These are phyloP conservation scores for Luzula sylvatica DNA, from an alignment of 176 grass and related monocot species.

Conservation along the genomic window DNA sequence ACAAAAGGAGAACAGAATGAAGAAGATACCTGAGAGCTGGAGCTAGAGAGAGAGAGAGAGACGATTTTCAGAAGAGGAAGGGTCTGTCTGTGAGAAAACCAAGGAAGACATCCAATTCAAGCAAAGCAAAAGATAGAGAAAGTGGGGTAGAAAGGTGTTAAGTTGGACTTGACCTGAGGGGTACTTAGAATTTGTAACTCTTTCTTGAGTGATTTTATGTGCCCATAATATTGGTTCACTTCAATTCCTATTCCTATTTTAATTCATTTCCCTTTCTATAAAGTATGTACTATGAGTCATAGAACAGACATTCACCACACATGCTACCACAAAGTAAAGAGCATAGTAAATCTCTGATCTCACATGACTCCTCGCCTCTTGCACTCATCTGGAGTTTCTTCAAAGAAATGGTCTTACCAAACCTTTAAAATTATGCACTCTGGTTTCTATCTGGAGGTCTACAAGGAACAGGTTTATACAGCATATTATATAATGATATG, in stretches of 20 bases:
- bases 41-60: constrained; percentile 11
- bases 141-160: constrained; percentile 37
- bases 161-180: constrained; percentile 25
- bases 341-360: too few relatives aligned
- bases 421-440: neutral
- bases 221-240: too few relatives aligned
- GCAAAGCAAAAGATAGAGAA: constrained; percentile 31
- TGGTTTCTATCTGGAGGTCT: neutral
- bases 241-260: too few relatives aligned
- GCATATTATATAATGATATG: neutral
- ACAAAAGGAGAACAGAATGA: neutral
- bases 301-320: too few relatives aligned
- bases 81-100: constrained; percentile 20
- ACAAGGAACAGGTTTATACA: neutral
- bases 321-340: too few relatives aligned
- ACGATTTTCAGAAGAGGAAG: constrained; percentile 36
- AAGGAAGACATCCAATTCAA: constrained; percentile 37
- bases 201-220: constrained; percentile 14
- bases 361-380: too few relatives aligned
- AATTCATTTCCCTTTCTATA: too few relatives aligned
- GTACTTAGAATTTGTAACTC: neutral
- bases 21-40: constrained; percentile 24
- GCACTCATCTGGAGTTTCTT: neutral
- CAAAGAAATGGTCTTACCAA: neutral
- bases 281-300: too few relatives aligned